Base-by-base conservation (phyloP, 305 asterid genomes). In the Rubia occidens region DNA sequence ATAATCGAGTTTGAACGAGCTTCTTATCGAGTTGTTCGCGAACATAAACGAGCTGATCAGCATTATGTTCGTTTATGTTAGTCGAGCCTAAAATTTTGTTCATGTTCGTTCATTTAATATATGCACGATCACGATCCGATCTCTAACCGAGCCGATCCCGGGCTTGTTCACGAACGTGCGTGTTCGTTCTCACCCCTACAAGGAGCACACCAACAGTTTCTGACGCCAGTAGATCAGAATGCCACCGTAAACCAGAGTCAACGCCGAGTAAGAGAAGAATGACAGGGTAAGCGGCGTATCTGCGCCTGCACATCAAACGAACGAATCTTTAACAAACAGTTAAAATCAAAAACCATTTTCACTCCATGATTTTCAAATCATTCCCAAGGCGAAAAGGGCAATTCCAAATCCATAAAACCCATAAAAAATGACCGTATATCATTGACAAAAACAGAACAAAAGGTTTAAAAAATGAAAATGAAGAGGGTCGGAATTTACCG, bases 261-360 rank as follows among this genome's bases (percentile, higher is more conserved):
- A 78, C 66, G 81, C 54, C 77, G 77, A 44, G 75, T 91, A 91
- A 11, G 88, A 66, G 51, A 79, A 82, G 78, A 91, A 85, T 32
- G 93, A 81, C 43, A 87, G 66, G 10, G 91, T 75, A 70, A 91
- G 87, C 6, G 97, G 96, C 8, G 90, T 78, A 65, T 91, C 85
- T 59, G 81, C 81, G n/a, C 85, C 97, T 90, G 74, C 24, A 72
- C 10, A 49, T 11, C 3, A 49, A 68, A 47, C 55, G 11, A 65
- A 26, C 37, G 21, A n/a, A n/a, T 18, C 20, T 13, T 66, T 47
- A 14, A 24, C 8, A 58, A 15, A 56, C 71, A 37, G 21, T 24
- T n/a, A n/a, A n/a, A n/a, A n/a, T n/a, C 24, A 42, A 44, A n/a
- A 21, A 49, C 13, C 40, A 55, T n/a, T n/a, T 3, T n/a, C 2